Conservation (phyloP, 139 green algal species). For the Ulvella scutata region DNA sequence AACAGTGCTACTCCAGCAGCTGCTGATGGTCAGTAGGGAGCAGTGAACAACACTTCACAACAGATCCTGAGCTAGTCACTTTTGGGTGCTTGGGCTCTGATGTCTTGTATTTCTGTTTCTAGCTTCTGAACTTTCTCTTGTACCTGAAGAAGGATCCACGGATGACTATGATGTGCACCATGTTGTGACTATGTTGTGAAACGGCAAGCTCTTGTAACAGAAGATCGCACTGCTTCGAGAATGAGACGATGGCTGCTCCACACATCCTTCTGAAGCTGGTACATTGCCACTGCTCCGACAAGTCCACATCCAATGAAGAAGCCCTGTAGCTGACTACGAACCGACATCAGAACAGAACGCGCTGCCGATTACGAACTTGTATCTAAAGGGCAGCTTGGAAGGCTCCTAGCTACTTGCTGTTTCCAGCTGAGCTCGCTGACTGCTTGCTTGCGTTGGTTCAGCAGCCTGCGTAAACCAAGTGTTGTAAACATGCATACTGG, state of each 20-base stretch:
- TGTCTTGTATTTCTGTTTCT: neutral
- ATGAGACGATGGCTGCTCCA: constrained; percentile 3
- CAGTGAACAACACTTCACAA: too few species aligned
- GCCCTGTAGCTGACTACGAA: neutral
- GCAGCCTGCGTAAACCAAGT: too few species aligned
- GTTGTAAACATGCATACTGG: too few species aligned
- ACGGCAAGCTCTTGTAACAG: neutral
- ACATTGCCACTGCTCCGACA: neutral
- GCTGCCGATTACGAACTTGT: too few species aligned
- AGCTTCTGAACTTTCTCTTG: neutral
- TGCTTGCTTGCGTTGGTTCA: too few species aligned
- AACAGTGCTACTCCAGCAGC: too few species aligned
- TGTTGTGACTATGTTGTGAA: neutral
- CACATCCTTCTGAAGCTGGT: neutral
- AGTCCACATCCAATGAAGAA: neutral
- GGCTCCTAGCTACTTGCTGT: too few species aligned
- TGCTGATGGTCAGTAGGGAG: too few species aligned
- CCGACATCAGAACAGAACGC: too few species aligned
- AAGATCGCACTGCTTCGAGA: neutral
- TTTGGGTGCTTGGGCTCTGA: neutral
- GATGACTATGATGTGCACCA: neutral
- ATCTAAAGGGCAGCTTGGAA: too few species aligned
- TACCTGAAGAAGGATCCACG: neutral
- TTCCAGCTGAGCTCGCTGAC: too few species aligned
- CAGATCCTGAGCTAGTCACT: too few species aligned